Conservation (phyloP, 1,139 yeast species). For the Saccharomycopsis crataegensis region DNA sequence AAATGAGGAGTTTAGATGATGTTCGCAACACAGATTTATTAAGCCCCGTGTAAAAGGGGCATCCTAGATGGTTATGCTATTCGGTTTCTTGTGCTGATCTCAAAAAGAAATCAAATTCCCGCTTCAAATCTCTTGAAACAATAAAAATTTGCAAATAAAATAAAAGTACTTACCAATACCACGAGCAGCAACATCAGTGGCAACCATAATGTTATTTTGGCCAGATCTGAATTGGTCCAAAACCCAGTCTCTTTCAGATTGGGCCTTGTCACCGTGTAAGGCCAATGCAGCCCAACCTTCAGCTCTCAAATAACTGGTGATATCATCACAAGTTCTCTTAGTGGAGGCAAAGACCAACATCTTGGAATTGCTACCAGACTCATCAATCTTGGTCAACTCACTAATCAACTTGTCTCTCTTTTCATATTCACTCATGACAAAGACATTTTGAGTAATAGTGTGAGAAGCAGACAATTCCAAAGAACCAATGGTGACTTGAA, state of each 20-base stretch:
- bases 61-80: too few relatives aligned
- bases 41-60: too few relatives aligned
- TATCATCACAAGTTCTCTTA: slow-evolving; percentile 95
- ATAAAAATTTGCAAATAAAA: slow-evolving; percentile 9
- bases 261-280: slow-evolving; percentile 97
- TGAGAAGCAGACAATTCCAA: slow-evolving; percentile 94
- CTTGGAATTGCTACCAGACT: slow-evolving; percentile 62
- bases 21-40: too few relatives aligned
- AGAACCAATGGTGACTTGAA: slow-evolving; percentile 95
- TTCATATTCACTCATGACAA: slow-evolving; percentile 85
- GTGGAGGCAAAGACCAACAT: slow-evolving; percentile 87
- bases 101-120: too few relatives aligned
- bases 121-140: not conserved
- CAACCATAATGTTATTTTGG: slow-evolving; percentile 94
- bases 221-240: slow-evolving; percentile 86
- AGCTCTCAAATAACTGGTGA: slow-evolving; percentile 82
- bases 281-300: slow-evolving; percentile 99
- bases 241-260: slow-evolving; percentile 98
- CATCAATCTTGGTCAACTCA: slow-evolving; percentile 79
- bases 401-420: slow-evolving; percentile 86
- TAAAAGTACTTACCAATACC: slow-evolving; percentile 91
- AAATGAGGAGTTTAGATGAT: too few relatives aligned
- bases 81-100: too few relatives aligned
- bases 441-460: slow-evolving; percentile 89
- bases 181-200: slow-evolving; percentile 99